phyloP scores from a whole-genome alignment of 345 rosid species.

The Citrus australasica region DNA sequence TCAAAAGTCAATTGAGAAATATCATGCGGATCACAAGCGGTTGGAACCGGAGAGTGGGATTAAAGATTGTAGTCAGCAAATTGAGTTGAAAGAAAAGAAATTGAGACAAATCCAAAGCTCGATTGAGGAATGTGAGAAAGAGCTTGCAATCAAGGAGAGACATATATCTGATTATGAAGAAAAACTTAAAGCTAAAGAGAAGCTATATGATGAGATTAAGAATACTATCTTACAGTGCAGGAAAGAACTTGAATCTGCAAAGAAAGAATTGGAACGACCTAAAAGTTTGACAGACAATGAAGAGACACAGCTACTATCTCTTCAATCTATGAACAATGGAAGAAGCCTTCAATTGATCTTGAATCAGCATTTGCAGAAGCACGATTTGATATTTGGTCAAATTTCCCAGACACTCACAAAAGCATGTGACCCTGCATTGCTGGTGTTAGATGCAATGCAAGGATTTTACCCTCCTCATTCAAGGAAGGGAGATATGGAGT shows the following conservation, averaged over 20 bases:
- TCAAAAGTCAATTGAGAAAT: neutral
- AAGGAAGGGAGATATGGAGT: conserved; percentile 21
- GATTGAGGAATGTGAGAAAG: conserved; percentile 1
- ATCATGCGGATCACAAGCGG: neutral
- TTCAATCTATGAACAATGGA: conserved; percentile 28
- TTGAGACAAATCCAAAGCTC: neutral
- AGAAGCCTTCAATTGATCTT: conserved; percentile 44
- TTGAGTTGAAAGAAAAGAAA: conserved; percentile 14
- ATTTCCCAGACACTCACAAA: conserved; percentile 20
- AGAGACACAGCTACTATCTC: neutral
- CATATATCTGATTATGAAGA: conserved; percentile 7
- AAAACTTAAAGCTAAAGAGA: conserved; percentile 12
- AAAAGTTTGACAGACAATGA: neutral
- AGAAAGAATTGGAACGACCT: neutral
- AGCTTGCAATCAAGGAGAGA: neutral
- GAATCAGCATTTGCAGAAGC: conserved; percentile 35
- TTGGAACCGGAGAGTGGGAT: conserved; percentile 1
- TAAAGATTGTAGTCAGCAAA: neutral
- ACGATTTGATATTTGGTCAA: conserved; percentile 24
- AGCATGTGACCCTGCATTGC: conserved; percentile 51
- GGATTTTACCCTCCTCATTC: conserved; percentile 35
- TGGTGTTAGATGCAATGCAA: conserved; percentile 55
- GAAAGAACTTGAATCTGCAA: neutral
- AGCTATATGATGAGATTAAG: conserved; percentile 7
- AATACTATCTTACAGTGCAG: conserved; percentile 1